Conservation (phyloP, 176 grass and related monocot genomes). For the Oryza meyeriana region DNA sequence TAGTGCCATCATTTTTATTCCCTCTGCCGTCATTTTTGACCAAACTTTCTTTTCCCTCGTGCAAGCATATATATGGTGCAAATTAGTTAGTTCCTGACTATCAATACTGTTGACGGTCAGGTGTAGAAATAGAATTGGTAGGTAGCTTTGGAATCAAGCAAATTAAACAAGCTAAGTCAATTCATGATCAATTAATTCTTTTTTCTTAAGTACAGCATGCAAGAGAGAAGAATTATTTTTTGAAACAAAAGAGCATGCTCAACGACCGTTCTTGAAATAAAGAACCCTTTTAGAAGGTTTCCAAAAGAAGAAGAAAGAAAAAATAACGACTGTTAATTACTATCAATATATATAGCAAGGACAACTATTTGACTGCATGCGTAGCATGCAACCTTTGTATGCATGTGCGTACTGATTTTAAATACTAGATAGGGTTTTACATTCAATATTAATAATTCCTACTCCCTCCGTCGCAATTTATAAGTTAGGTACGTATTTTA, state of each 20-base stretch:
- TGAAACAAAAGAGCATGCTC: background rate
- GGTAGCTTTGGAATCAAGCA: conserved; percentile 3
- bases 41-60: background rate
- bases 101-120: conserved; percentile 8
- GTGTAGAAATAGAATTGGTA: background rate
- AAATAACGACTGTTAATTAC: background rate
- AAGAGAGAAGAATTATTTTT: background rate
- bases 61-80: background rate
- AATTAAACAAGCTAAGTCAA: background rate
- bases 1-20: conserved; percentile 18
- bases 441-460: no score
- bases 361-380: background rate
- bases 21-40: conserved; percentile 38
- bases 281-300: background rate
- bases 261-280: background rate
- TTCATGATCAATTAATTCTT: background rate
- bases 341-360: background rate
- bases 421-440: no score
- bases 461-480: no score
- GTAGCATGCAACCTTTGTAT: background rate
- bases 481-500: no score
- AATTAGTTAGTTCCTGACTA: background rate
- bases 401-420: no score
- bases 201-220: background rate
- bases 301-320: background rate